Evolutionary conservation across 495 filamentous ascomycete genomes (phyloP).

Genomic region (Pyronema omphalodes): DNA sequence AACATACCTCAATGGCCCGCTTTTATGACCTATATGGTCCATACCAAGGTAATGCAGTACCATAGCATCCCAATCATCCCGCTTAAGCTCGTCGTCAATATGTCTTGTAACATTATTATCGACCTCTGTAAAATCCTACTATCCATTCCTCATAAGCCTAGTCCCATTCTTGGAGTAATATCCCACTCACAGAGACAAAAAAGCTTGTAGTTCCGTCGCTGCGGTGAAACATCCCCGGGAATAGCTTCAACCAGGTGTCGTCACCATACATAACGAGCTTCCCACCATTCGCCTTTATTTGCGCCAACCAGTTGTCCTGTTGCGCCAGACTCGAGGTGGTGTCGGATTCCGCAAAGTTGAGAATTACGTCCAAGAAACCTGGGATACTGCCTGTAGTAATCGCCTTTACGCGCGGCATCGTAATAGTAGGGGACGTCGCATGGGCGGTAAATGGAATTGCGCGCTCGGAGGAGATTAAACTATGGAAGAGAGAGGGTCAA

Average conservation of each 20-base stretch:
- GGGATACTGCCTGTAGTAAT: slow-evolving; percentile 93
- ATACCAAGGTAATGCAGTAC: slow-evolving; percentile 90
- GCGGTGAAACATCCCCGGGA: slow-evolving; percentile 69
- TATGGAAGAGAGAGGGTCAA: slow-evolving; percentile 25
- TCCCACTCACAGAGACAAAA: slow-evolving; percentile 76
- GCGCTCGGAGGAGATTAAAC: slow-evolving; percentile 61
- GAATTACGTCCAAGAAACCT: slow-evolving; percentile 88
- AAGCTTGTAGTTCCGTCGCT: slow-evolving; percentile 91
- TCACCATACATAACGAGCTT: slow-evolving; percentile 91
- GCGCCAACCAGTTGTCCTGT: slow-evolving; percentile 90
- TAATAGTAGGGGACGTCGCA: slow-evolving; percentile 91
- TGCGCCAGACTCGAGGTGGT: slow-evolving; percentile 63
- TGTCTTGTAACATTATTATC: slow-evolving; percentile 95
- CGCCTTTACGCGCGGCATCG: slow-evolving; percentile 94
- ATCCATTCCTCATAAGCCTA: not conserved
- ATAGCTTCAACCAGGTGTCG: slow-evolving; percentile 95
- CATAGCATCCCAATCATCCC: slow-evolving; percentile 78
- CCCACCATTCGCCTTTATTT: slow-evolving; percentile 58
- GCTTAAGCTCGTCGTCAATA: slow-evolving; percentile 51
- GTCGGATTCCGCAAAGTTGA: slow-evolving; percentile 91
- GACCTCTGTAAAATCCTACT: slow-evolving; percentile 92
- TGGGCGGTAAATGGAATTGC: slow-evolving; percentile 90
- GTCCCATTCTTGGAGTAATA: not conserved
- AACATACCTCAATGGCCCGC: slow-evolving; percentile 61
- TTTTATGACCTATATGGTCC: slow-evolving; percentile 95